Conservation (phyloP, 768 basidiomycete genomes). For the Harrya chromipes region DNA sequence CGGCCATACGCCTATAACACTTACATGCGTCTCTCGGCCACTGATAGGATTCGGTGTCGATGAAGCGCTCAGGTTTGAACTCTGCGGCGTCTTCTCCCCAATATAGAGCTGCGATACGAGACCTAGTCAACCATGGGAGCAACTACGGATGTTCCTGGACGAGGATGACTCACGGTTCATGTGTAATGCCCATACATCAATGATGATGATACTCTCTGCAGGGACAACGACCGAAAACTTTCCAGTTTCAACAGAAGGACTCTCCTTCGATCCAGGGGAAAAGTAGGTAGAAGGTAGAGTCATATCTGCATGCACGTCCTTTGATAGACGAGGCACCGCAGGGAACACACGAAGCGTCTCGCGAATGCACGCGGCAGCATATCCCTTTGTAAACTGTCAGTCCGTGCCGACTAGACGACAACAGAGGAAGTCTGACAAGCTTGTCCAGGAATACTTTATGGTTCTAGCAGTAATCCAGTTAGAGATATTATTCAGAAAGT, state of each 20-base stretch:
- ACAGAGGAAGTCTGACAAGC: constrained; percentile 28
- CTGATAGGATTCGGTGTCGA: constrained; percentile 46
- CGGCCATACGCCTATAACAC: constrained; percentile 3
- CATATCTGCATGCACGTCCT: constrained; percentile 34
- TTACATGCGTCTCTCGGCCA: constrained; percentile 53
- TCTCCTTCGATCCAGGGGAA: constrained; percentile 17
- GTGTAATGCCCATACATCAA: constrained; percentile 45
- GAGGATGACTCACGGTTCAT: constrained; percentile 38
- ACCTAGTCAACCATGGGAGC: neutral
- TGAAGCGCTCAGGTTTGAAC: constrained; percentile 49
- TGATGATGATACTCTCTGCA: constrained; percentile 35
- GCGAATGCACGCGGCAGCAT: too few species aligned
- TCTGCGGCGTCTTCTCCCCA: constrained; percentile 46
- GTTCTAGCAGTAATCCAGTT: constrained; percentile 24
- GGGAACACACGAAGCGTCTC: constrained; percentile 47
- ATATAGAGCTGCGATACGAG: constrained; percentile 35
- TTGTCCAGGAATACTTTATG: constrained; percentile 39
- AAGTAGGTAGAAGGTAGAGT: constrained; percentile 36
- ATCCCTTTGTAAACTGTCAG: constrained; percentile 5
- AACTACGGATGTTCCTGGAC: neutral
- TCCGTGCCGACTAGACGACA: neutral
- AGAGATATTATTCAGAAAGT: neutral
- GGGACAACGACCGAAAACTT: constrained; percentile 36
- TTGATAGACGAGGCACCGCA: constrained; percentile 35
- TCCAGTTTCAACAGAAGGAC: constrained; percentile 19